Evolutionary conservation across 1,284 basidiomycete genomes (phyloP).

Genomic region (Microbotryum scabiosae): DNA sequence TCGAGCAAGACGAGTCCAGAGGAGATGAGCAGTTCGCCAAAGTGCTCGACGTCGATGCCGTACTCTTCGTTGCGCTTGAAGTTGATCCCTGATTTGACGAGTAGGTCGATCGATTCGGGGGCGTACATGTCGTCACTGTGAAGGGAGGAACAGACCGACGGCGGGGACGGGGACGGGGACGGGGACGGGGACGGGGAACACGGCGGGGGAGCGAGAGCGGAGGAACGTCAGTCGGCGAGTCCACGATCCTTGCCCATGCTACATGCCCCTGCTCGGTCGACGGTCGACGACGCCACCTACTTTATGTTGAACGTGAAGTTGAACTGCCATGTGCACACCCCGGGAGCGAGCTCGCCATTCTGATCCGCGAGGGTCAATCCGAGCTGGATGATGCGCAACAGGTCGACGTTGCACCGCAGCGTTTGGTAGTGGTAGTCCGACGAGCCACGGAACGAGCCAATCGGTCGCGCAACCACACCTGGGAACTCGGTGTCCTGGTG

Average conservation of each 20-base stretch:
- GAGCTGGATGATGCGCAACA: slow-evolving; percentile 95
- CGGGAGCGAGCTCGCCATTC: slow-evolving; percentile 70
- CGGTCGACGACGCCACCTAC: slow-evolving; percentile 47
- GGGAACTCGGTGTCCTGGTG: slow-evolving; percentile 94
- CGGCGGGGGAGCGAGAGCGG: neutral
- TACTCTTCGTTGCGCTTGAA: slow-evolving; percentile 86
- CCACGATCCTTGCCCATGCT: neutral
- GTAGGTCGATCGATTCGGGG: slow-evolving; percentile 87
- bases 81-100: slow-evolving; percentile 92
- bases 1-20: slow-evolving; percentile 83
- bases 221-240: neutral
- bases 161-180: neutral
- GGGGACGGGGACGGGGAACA: neutral
- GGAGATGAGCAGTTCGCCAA: slow-evolving; percentile 95
- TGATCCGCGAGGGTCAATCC: slow-evolving; percentile 91
- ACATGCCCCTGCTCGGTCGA: neutral
- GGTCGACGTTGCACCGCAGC: slow-evolving; percentile 96
- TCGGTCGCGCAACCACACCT: slow-evolving; percentile 93
- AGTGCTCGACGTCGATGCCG: slow-evolving; percentile 87
- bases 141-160: neutral
- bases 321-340: slow-evolving; percentile 96
- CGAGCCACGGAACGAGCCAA: slow-evolving; percentile 90
- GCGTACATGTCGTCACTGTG: slow-evolving; percentile 92
- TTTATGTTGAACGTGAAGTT: slow-evolving; percentile 90
- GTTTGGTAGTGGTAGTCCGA: slow-evolving; percentile 99